phyloP scores from a whole-genome alignment of 495 filamentous ascomycete genomes.

The Neurospora pannonica region DNA sequence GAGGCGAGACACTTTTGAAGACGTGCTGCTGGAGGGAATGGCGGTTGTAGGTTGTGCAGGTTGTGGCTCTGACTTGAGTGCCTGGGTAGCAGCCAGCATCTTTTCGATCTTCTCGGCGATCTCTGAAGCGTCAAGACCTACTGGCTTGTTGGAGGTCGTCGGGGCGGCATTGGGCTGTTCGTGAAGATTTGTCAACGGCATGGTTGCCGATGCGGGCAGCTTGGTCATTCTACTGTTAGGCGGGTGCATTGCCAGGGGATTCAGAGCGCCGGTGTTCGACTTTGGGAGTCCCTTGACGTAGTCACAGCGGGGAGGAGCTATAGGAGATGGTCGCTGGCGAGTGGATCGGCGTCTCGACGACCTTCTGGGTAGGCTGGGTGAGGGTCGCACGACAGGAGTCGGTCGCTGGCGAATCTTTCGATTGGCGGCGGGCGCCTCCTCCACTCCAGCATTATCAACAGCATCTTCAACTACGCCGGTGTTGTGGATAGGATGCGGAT shows the following conservation, averaged over 20 bases:
- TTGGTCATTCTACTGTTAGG: not conserved
- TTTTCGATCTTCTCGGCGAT: constrained; percentile 17
- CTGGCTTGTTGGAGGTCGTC: not conserved
- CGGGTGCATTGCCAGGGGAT: constrained; percentile 11
- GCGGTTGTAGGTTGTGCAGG: not conserved
- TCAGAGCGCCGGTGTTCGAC: constrained; percentile 3
- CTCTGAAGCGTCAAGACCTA: not conserved
- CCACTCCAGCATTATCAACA: not conserved
- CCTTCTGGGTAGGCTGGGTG: not conserved
- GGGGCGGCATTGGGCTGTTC: not conserved
- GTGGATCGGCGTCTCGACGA: not conserved
- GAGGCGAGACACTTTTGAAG: constrained; percentile 2
- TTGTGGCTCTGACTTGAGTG: not conserved
- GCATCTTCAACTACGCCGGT: not conserved
- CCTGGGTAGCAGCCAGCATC: constrained; percentile 20
- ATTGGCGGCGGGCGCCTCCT: not conserved
- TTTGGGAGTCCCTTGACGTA: not conserved
- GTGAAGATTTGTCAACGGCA: constrained; percentile 2
- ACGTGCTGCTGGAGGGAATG: not conserved
- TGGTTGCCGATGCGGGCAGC: constrained; percentile 4
- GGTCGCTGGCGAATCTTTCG: not conserved
- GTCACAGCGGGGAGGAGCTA: not conserved
- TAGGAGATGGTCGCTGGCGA: not conserved
- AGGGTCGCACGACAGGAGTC: not conserved
- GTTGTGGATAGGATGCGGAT: not conserved